Evolutionary conservation across 108 stramenopile species (phyloP).

Genomic region (Nitzschia palea): DNA sequence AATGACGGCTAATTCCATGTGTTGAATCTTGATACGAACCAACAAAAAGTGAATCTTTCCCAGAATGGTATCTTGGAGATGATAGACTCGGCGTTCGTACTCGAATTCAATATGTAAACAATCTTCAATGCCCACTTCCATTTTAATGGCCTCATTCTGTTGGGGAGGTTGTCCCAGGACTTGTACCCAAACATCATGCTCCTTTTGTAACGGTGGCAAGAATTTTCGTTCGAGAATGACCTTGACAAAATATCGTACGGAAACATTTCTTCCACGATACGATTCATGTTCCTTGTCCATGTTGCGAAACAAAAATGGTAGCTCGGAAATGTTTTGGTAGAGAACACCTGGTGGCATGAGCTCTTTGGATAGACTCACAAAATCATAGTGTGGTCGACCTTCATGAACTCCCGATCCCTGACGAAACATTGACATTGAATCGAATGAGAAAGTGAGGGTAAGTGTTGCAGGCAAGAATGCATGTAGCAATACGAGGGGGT

Average conservation of each 20-base stretch:
- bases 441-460: not conserved
- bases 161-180: constrained; percentile 67
- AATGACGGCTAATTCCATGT: constrained; percentile 98
- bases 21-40: constrained; percentile 98
- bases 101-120: constrained; percentile 99
- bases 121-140: constrained; percentile 99
- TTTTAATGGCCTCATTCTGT: constrained; percentile 89
- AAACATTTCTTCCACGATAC: constrained; percentile 94
- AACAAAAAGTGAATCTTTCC: constrained; percentile 97
- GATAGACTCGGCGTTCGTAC: constrained; percentile 91
- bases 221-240: constrained; percentile 90
- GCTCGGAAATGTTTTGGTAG: constrained; percentile 63
- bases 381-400: constrained; percentile 85
- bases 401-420: constrained; percentile 77
- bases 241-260: constrained; percentile 94
- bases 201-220: constrained; percentile 78
- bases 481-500: no score
- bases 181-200: constrained; percentile 94
- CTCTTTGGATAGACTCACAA: constrained; percentile 94
- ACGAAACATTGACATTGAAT: not conserved
- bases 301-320: constrained; percentile 89
- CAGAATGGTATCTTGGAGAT: constrained; percentile 92
- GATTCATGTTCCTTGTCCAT: constrained; percentile 88
- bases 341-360: constrained; percentile 89
- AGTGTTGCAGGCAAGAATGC: no score